These are phyloP conservation scores for Pelomyxa schiedti DNA, from an alignment of 78 protist genomes.

Conservation along the genomic window DNA sequence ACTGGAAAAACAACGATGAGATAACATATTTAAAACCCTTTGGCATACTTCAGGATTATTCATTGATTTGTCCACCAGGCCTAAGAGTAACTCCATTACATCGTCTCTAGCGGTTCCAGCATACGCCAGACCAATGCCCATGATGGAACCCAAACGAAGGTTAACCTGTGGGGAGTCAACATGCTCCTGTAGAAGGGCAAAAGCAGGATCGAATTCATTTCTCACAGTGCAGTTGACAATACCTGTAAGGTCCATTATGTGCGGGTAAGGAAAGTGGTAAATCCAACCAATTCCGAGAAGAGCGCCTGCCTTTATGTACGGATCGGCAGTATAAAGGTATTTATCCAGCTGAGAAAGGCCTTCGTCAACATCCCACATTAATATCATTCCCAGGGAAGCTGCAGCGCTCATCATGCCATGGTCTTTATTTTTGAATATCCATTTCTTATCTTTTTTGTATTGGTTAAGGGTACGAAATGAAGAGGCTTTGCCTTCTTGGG, in stretches of 20 bases:
- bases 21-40: too few relatives aligned
- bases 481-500: slow-evolving; percentile 32
- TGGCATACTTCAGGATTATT: slow-evolving; percentile 64
- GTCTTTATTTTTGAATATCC: slow-evolving; percentile 89
- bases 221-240: slow-evolving; percentile 58
- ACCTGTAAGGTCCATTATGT: too few relatives aligned
- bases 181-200: slow-evolving; percentile 60
- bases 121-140: slow-evolving; percentile 67
- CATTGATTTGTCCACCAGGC: slow-evolving; percentile 56
- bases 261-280: too few relatives aligned
- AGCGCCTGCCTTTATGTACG: slow-evolving; percentile 88
- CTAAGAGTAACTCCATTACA: slow-evolving; percentile 10
- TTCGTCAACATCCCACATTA: slow-evolving; percentile 90
- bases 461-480: not conserved
- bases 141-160: slow-evolving; percentile 28
- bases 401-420: slow-evolving; percentile 86
- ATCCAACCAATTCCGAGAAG: slow-evolving; percentile 87
- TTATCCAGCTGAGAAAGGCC: slow-evolving; percentile 76
- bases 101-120: slow-evolving; percentile 58
- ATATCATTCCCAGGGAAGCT: slow-evolving; percentile 89
- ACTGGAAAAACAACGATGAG: too few relatives aligned
- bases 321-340: slow-evolving; percentile 57
- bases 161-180: not conserved
- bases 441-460: slow-evolving; percentile 29
- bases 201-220: slow-evolving; percentile 82